Evolutionary conservation across 257 asterid genomes (phyloP).

Genomic region (Forsythia viridissima): DNA sequence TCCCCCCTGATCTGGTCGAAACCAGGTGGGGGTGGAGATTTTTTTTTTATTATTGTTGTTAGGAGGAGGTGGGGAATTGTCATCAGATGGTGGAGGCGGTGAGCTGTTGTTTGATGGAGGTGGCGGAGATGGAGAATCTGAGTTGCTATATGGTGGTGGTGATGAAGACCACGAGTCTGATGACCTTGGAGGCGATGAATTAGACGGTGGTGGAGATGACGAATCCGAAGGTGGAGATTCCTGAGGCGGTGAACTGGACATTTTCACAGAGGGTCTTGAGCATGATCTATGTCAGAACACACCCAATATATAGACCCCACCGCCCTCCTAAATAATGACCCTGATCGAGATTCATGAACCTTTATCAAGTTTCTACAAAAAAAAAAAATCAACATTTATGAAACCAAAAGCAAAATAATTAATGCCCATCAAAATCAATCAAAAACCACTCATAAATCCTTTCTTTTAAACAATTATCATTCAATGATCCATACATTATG

Average conservation of each 20-base stretch:
- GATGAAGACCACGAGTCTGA: background rate
- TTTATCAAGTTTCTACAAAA: no score
- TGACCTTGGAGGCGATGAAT: slow-evolving; percentile 17
- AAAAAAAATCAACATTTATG: no score
- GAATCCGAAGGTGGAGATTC: slow-evolving; percentile 30
- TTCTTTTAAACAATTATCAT: no score
- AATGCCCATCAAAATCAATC: no score
- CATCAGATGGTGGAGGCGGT: slow-evolving; percentile 17
- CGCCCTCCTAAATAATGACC: slow-evolving; percentile 51
- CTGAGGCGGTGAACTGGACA: slow-evolving; percentile 27
- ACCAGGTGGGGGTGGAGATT: slow-evolving; percentile 37
- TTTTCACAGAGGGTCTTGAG: slow-evolving; percentile 7
- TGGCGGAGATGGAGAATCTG: background rate
- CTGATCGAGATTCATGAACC: slow-evolving; percentile 2
- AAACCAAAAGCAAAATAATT: no score
- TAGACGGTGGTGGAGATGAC: slow-evolving; percentile 28
- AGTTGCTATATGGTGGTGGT: background rate
- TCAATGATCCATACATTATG: no score
- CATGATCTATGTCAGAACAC: slow-evolving; percentile 7
- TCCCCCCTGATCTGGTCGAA: no score
- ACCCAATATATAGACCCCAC: slow-evolving; percentile 47
- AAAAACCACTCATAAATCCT: no score
- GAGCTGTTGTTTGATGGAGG: slow-evolving; percentile 8
- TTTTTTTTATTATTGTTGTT: slow-evolving; percentile 11
- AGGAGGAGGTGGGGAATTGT: slow-evolving; percentile 16